Base-by-base conservation (phyloP, 257 asterid genomes). In the Solanum verrucosum region DNA sequence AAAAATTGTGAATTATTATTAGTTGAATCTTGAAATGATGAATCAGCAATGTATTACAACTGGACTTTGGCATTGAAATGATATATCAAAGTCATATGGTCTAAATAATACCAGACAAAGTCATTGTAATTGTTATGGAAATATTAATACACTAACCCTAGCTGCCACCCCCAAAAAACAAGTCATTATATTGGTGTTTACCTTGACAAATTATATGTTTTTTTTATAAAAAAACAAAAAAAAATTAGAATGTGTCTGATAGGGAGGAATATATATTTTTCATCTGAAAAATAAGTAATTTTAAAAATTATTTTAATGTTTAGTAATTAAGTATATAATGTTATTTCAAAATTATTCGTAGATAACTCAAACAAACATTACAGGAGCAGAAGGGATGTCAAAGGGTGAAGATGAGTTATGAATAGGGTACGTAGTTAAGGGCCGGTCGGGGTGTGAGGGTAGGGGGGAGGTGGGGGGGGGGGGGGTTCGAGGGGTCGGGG, bases 51-150 rank as follows among this genome's bases (percentile, higher is more conserved):
- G 40, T 35, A 5, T 86, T 79, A 40, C 87, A 89, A 88, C 90
- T 88, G 93, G 67, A 81, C 27, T n/a, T 81, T 91, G 92, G 88
- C 72, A 38, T 72, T 88, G 93, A 93, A 93, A 94, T 92, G 88
- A 94, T 71, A 70, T 70, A 29, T 92, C 89, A 52, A 93, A 91
- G 90, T 92, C 94, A 93, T 92, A 92, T 92, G 98, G 93, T 90
- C 91, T 90, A 87, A 91, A 93, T 92, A 95, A 91, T 95, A 92
- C 94, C 87, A 91, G 93, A 92, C 96, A 91, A 73, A 73, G 89
- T 88, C 91, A 84, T 92, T 91, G 92, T 91, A 83, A 90, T 89
- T 90, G 89, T 92, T n/a, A 87, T 31, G 87, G 91, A 88, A 91
- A 91, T 91, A 89, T 93, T 90, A 87, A 87, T 90, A 93, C 97